phyloP scores from a whole-genome alignment of 495 filamentous ascomycete species.

The Xylaria grammica region DNA sequence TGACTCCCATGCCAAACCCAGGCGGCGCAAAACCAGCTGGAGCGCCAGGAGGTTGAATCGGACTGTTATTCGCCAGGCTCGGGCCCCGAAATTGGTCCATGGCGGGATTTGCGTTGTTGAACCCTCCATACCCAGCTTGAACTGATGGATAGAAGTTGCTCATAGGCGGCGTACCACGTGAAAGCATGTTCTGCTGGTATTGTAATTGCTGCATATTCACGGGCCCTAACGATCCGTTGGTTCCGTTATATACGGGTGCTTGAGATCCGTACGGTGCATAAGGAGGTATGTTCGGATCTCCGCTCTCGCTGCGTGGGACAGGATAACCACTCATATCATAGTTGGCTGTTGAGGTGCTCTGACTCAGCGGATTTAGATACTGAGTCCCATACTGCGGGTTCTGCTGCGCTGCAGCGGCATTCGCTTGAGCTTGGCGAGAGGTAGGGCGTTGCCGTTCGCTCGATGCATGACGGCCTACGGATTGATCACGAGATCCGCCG shows the following conservation, averaged over 20 bases:
- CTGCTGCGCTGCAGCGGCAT: conserved; percentile 47
- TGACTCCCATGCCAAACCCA: conserved; percentile 56
- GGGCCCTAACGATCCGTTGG: conserved; percentile 53
- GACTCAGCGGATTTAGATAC: conserved; percentile 51
- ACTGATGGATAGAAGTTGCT: conserved; percentile 57
- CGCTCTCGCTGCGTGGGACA: conserved; percentile 61
- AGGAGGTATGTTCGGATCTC: conserved; percentile 59
- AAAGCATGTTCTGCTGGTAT: conserved; percentile 63
- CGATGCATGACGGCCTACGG: conserved; percentile 35
- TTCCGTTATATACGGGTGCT: conserved; percentile 56
- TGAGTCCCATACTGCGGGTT: conserved; percentile 47
- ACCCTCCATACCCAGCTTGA: conserved; percentile 54
- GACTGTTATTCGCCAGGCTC: conserved; percentile 48
- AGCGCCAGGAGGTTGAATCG: conserved; percentile 47
- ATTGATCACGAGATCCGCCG: conserved; percentile 49
- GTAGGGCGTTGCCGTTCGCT: conserved; percentile 59
- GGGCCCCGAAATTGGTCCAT: conserved; percentile 57
- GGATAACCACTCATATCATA: conserved; percentile 55
- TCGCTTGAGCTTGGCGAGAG: conserved; percentile 57
- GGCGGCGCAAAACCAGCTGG: conserved; percentile 48
- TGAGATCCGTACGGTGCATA: conserved; percentile 58
- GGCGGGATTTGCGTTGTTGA: conserved; percentile 49
- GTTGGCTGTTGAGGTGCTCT: conserved; percentile 33
- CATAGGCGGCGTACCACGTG: conserved; percentile 55
- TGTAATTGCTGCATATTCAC: conserved; percentile 58